phyloP scores from a whole-genome alignment of 2,329 filamentous ascomycete genomes.

The Calonectria ilicicola region DNA sequence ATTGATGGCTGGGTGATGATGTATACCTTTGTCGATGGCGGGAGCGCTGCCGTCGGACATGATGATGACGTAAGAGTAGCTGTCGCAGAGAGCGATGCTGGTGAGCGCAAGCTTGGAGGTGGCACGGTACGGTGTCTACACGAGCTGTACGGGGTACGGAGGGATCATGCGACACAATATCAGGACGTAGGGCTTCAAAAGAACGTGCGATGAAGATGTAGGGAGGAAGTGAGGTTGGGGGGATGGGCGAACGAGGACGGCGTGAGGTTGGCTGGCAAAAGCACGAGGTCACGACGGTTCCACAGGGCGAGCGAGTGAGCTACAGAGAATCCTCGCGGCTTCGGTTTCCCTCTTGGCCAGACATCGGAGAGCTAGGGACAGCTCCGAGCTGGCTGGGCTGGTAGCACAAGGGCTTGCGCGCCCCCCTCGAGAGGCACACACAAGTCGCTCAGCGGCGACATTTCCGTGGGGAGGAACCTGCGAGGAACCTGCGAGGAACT shows the following conservation, averaged over 20 bases:
- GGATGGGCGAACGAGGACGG: constrained; percentile 34
- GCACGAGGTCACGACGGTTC: constrained; percentile 48
- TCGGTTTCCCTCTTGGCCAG: constrained; percentile 9
- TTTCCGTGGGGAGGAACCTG: constrained; percentile 40
- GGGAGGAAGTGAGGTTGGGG: constrained; percentile 33
- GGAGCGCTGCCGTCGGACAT: constrained; percentile 51
- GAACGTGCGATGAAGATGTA: constrained; percentile 30
- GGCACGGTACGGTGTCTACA: constrained; percentile 16
- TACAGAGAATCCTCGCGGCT: constrained; percentile 16
- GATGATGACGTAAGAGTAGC: constrained; percentile 47
- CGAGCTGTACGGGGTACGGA: constrained; percentile 18
- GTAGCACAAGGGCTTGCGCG: constrained; percentile 35
- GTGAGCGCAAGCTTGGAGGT: constrained; percentile 24
- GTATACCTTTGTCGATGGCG: constrained; percentile 52
- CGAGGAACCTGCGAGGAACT: constrained; percentile 33
- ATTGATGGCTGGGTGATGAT: constrained; percentile 31
- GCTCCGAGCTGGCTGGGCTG: constrained; percentile 40
- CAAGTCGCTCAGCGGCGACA: constrained; percentile 40
- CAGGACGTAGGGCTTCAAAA: constrained; percentile 16
- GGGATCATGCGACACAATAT: constrained; percentile 22
- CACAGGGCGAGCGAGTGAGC: constrained; percentile 32
- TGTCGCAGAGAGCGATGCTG: constrained; percentile 32
- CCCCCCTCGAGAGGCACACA: constrained; percentile 21
- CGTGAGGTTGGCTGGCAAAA: constrained; percentile 40
- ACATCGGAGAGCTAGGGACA: constrained; percentile 26